phyloP scores from a whole-genome alignment of 495 filamentous ascomycete species.

The Penicillium pulvis region DNA sequence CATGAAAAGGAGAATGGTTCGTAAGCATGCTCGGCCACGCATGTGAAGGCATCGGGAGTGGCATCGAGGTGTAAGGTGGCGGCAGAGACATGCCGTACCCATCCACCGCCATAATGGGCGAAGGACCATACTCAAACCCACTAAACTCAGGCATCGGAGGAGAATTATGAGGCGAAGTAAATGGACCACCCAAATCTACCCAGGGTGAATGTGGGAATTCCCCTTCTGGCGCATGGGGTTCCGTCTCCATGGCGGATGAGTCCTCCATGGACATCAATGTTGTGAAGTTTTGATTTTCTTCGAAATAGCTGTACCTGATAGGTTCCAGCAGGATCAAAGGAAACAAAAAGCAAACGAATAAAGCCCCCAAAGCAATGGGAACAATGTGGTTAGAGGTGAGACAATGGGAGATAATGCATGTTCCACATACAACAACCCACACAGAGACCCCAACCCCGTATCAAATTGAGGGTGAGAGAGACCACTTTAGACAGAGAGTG shows the following conservation, averaged over 20 bases:
- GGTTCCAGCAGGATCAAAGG: slow-evolving; percentile 10
- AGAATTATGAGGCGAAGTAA: slow-evolving; percentile 48
- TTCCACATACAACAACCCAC: slow-evolving; percentile 25
- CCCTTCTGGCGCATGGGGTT: slow-evolving; percentile 43
- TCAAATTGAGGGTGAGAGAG: slow-evolving; percentile 13
- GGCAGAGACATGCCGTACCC: slow-evolving; percentile 49
- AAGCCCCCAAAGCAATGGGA: slow-evolving; percentile 13
- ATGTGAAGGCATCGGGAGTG: slow-evolving; percentile 66
- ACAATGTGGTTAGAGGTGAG: slow-evolving; percentile 35
- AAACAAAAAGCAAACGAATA: slow-evolving; percentile 12
- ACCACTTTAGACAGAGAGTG: slow-evolving; percentile 1
- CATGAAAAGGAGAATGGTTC: slow-evolving; percentile 32
- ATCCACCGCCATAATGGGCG: slow-evolving; percentile 42
- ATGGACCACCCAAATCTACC: slow-evolving; percentile 51
- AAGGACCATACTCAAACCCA: slow-evolving; percentile 41
- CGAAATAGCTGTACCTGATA: slow-evolving; percentile 7
- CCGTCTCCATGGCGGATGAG: slow-evolving; percentile 45
- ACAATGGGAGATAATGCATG: slow-evolving; percentile 41
- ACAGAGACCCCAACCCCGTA: slow-evolving; percentile 16
- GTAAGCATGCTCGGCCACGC: slow-evolving; percentile 74
- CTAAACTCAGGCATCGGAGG: slow-evolving; percentile 48
- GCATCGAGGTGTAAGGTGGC: slow-evolving; percentile 52
- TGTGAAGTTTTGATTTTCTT: slow-evolving; percentile 1
- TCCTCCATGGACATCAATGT: slow-evolving; percentile 23
- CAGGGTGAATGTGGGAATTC: slow-evolving; percentile 56